Base-by-base conservation (phyloP, 208 protist genomes). In the Leishmania lainsoni region DNA sequence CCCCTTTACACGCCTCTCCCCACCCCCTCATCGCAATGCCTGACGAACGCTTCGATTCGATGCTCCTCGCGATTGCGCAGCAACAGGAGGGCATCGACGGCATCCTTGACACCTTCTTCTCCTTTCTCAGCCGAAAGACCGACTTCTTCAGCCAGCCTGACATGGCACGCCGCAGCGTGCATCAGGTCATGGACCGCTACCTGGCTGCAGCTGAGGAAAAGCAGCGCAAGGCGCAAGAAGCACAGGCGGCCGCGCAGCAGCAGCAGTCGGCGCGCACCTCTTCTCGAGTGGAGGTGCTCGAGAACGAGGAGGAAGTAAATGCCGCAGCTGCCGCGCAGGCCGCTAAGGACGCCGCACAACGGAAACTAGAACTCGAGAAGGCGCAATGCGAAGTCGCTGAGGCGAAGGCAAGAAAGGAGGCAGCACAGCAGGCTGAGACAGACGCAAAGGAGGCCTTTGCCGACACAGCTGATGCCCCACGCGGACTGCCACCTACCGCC, bases 71-170 rank as follows among this genome's bases (percentile, higher is more conserved):
- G 16, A 96, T 98, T 75, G 96, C 96, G n/a, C 93, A 98, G 89
- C 93, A 98, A 84, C 92, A 97, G 75, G 83, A 94, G 3, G 94
- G 94, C 78, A 96, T 98, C 83, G 94, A 98, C 61, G 86, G 90
- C 77, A 95, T 98, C 81, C 90, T 98, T 32, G 92, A 96, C 82
- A 91, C 91, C 69, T 98, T 98, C 87, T 98, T 98, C 80, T 97
- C 93, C 26, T 98, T 98, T 70, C 87, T 98, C 26, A 91, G 87
- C 39, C 91, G 96, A 74, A 98, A 98, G 86, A 98, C 96, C 49
- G 96, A 98, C 86, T 98, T 98, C 87, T 98, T 98, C 89, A 90
- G 93, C n/a, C 90, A 96, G 76, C 92, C 93, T 3, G 92, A 88
- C 2, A 78, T 93, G 86, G 94, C 92, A 9, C 86, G 87, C 39